Conservation (phyloP, 768 basidiomycete species). For the Leccinum longicurvipes region DNA sequence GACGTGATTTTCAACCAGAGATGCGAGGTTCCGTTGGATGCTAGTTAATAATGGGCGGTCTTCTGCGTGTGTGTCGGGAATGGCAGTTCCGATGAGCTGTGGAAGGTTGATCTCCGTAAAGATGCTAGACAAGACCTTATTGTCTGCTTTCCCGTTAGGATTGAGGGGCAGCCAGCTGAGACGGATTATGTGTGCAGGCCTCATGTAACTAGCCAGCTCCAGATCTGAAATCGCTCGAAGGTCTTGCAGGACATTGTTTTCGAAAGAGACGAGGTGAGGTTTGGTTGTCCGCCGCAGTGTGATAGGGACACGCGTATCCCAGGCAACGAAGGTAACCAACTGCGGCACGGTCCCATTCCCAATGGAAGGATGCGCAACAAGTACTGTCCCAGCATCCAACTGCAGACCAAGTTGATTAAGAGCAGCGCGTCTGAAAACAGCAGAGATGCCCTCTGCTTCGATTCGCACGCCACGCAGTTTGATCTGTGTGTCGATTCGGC, state of each 20-base stretch:
- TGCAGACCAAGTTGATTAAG: slow-evolving; percentile 13
- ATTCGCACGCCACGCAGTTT: slow-evolving; percentile 54
- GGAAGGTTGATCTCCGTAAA: slow-evolving; percentile 24
- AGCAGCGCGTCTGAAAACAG: slow-evolving; percentile 33
- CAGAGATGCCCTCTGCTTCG: slow-evolving; percentile 49
- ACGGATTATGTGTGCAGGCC: slow-evolving; percentile 47
- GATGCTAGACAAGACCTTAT: slow-evolving; percentile 25
- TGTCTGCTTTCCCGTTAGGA: slow-evolving; percentile 35
- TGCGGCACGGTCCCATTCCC: slow-evolving; percentile 34
- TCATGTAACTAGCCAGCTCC: slow-evolving; percentile 49
- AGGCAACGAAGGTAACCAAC: slow-evolving; percentile 45
- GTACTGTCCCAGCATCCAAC: slow-evolving; percentile 41
- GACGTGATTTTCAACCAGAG: slow-evolving; percentile 28
- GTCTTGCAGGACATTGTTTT: slow-evolving; percentile 29
- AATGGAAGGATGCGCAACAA: slow-evolving; percentile 42
- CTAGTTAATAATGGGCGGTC: slow-evolving; percentile 3
- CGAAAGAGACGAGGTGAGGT: slow-evolving; percentile 27
- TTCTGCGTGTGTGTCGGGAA: background rate
- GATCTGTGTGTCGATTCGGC: slow-evolving; percentile 50
- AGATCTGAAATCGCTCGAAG: slow-evolving; percentile 34
- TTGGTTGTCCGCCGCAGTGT: slow-evolving; percentile 35
- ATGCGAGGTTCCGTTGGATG: slow-evolving; percentile 37
- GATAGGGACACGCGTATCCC: slow-evolving; percentile 36
- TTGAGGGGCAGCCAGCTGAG: slow-evolving; percentile 47
- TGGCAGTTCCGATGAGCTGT: slow-evolving; percentile 15